These are phyloP conservation scores for Geotrichum reessii DNA, from an alignment of 1,139 yeast genomes.

Conservation along the genomic window DNA sequence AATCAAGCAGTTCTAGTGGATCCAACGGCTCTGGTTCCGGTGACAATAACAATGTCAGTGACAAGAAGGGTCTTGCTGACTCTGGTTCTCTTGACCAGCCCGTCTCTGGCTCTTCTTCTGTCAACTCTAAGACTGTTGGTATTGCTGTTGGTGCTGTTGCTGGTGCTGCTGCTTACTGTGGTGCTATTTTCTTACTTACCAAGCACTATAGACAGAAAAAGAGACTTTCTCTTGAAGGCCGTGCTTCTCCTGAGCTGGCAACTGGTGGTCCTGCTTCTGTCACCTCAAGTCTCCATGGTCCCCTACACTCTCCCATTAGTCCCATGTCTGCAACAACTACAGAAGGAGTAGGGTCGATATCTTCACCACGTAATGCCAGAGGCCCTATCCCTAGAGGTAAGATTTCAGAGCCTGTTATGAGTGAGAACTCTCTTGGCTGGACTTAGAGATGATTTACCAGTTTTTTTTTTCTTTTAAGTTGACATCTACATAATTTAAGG, in stretches of 20 bases:
- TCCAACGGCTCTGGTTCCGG: slow-evolving; percentile 16
- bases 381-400: slow-evolving; percentile 23
- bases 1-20: slow-evolving; percentile 5
- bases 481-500: background rate
- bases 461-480: too few species aligned
- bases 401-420: slow-evolving; percentile 39
- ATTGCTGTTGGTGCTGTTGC: slow-evolving; percentile 40
- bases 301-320: background rate
- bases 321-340: background rate
- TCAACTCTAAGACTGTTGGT: slow-evolving; percentile 33
- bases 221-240: slow-evolving; percentile 12
- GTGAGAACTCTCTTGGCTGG: slow-evolving; percentile 42
- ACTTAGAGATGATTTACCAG: slow-evolving; percentile 21
- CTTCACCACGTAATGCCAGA: slow-evolving; percentile 2
- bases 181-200: slow-evolving; percentile 34
- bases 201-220: slow-evolving; percentile 30
- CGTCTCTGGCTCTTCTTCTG: slow-evolving; percentile 26
- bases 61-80: slow-evolving; percentile 18
- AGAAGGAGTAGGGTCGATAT: background rate
- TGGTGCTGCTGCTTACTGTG: slow-evolving; percentile 36
- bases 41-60: slow-evolving; percentile 9
- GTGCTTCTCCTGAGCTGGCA: slow-evolving; percentile 14
- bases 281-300: slow-evolving; percentile 18
- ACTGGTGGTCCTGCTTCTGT: slow-evolving; percentile 17
- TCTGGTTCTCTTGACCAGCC: slow-evolving; percentile 35